These are phyloP conservation scores for Kodamaea sp. DNA, from an alignment of 1,139 yeast species.

Conservation along the genomic window DNA sequence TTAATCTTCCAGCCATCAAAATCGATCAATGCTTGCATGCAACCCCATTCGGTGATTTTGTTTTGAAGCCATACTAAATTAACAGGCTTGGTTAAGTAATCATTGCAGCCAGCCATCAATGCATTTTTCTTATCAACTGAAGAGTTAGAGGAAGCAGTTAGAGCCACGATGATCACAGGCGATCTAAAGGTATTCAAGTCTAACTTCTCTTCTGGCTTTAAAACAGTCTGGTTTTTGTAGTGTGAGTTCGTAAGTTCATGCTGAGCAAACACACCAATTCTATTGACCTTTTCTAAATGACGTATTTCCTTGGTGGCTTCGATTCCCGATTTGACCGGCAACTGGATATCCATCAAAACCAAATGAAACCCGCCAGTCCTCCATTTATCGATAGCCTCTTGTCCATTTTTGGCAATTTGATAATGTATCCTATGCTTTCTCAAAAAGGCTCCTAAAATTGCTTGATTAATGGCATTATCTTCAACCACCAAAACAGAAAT, in stretches of 20 bases:
- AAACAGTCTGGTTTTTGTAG: slow-evolving; percentile 20
- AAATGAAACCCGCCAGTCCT: slow-evolving; percentile 87
- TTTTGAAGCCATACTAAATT: slow-evolving; percentile 91
- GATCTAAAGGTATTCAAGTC: slow-evolving; percentile 69
- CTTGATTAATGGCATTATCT: slow-evolving; percentile 92
- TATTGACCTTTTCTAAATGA: slow-evolving; percentile 73
- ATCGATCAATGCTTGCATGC: slow-evolving; percentile 96
- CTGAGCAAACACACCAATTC: slow-evolving; percentile 77
- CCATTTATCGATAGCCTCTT: slow-evolving; percentile 93
- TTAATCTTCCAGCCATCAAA: slow-evolving; percentile 85
- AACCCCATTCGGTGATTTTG: slow-evolving; percentile 95
- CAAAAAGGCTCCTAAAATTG: slow-evolving; percentile 88
- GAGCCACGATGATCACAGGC: slow-evolving; percentile 93
- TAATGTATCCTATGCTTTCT: slow-evolving; percentile 83
- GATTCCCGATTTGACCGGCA: slow-evolving; percentile 90
- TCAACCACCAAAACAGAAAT: slow-evolving; percentile 92
- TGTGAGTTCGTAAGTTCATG: slow-evolving; percentile 32
- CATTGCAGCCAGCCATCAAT: slow-evolving; percentile 94
- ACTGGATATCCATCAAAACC: slow-evolving; percentile 91
- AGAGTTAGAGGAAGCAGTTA: slow-evolving; percentile 84
- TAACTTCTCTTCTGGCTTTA: slow-evolving; percentile 48
- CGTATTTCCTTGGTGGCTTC: slow-evolving; percentile 92
- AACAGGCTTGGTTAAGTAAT: slow-evolving; percentile 95
- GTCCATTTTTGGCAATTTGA: slow-evolving; percentile 86
- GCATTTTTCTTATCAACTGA: slow-evolving; percentile 91